Conservation (phyloP, 257 asterid genomes). For the Verbascum thapsus region DNA sequence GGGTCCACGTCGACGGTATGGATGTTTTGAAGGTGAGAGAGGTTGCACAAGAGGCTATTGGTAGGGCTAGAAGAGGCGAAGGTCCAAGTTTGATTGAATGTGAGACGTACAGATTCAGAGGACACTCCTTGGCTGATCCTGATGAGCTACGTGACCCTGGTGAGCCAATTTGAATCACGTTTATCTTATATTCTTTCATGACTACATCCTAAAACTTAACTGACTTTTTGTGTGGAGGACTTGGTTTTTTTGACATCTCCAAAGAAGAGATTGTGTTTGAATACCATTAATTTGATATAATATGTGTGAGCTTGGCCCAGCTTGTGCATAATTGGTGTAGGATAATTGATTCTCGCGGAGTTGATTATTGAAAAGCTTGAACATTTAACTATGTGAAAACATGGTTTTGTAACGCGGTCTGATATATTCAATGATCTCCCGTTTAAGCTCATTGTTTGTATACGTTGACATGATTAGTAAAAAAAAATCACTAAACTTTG, state of each 20-base stretch:
- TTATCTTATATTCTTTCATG: conserved; percentile 1
- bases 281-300: too few species aligned
- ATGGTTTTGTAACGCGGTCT: background rate
- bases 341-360: too few species aligned
- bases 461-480: conserved; percentile 9
- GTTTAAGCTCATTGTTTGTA: background rate
- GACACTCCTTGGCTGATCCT: conserved; percentile 98
- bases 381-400: too few species aligned
- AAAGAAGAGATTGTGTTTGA: too few species aligned
- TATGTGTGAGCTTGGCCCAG: too few species aligned
- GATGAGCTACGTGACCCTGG: conserved; percentile 99
- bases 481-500: background rate
- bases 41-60: conserved; percentile 88
- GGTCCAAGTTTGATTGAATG: conserved; percentile 97
- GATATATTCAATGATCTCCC: background rate
- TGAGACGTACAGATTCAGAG: conserved; percentile 93
- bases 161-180: conserved; percentile 39
- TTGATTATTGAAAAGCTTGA: too few species aligned
- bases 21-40: conserved; percentile 97
- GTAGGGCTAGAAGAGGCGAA: conserved; percentile 91
- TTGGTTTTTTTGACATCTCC: too few species aligned
- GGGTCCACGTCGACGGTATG: conserved; percentile 97
- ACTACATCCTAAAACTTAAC: background rate
- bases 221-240: too few species aligned
- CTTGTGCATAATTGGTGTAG: too few species aligned